Evolutionary conservation across 306 rosid genomes (phyloP).

Genomic region (Mimosa bimucronata): DNA sequence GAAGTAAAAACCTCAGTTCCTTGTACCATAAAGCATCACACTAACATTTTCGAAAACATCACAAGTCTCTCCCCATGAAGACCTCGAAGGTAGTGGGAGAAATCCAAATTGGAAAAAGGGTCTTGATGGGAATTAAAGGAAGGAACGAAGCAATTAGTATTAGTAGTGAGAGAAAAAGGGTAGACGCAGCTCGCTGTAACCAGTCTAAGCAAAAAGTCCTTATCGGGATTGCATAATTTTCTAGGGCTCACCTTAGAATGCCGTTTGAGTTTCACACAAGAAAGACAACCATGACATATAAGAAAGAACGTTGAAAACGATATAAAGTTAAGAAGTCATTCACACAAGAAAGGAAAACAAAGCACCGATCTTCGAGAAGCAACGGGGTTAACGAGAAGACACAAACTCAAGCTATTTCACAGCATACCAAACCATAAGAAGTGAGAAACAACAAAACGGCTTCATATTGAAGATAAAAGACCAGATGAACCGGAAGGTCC

Average conservation of each 20-base stretch:
- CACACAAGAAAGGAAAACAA: too few relatives aligned
- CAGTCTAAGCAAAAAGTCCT: constrained; percentile 61
- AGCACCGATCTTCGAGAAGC: constrained; percentile 32
- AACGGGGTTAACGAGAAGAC: constrained; percentile 52
- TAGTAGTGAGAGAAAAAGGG: constrained; percentile 28
- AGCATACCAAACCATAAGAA: constrained; percentile 69
- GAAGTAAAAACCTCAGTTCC: constrained; percentile 60
- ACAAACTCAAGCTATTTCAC: constrained; percentile 59
- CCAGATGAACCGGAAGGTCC: constrained; percentile 57
- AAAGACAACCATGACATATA: constrained; percentile 1
- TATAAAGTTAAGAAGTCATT: constrained; percentile 41
- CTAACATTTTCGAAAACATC: constrained; percentile 34
- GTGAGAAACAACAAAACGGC: constrained; percentile 53
- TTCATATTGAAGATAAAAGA: constrained; percentile 57
- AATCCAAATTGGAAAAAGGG: constrained; percentile 35
- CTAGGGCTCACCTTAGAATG: too few relatives aligned
- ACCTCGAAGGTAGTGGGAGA: constrained; percentile 34
- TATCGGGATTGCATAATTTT: constrained; percentile 61
- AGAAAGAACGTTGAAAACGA: constrained; percentile 10
- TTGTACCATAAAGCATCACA: too few relatives aligned
- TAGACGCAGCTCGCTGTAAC: constrained; percentile 13
- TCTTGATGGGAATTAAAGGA: constrained; percentile 45
- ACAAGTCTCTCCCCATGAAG: constrained; percentile 35
- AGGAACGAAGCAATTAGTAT: constrained; percentile 40
- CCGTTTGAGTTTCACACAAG: too few relatives aligned